phyloP scores from a whole-genome alignment of 2,329 filamentous ascomycete species.

The Rasamsonia emersonii region DNA sequence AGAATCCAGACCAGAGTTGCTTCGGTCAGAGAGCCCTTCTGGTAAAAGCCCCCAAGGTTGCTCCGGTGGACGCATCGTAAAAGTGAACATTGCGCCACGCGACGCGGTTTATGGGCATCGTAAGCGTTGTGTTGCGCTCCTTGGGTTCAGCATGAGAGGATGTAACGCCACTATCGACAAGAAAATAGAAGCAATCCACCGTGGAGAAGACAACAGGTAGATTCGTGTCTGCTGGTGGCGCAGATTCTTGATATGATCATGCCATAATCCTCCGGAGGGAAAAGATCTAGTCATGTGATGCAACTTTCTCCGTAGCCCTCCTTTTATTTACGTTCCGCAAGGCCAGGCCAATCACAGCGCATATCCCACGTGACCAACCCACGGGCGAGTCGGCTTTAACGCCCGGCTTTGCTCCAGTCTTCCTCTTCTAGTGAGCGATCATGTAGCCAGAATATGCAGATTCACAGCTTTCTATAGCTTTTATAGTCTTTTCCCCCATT shows the following conservation, averaged over 20 bases:
- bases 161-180: not conserved
- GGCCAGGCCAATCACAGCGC: no score
- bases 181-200: constrained; percentile 1
- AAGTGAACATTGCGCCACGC: constrained; percentile 9
- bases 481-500: no score
- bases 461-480: no score
- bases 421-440: no score
- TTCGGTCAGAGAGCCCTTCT: constrained; percentile 10
- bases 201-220: no score
- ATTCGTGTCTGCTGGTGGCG: not conserved
- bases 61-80: constrained; percentile 9
- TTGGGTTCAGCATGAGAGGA: constrained; percentile 5
- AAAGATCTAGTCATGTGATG: not conserved
- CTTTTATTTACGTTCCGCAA: no score
- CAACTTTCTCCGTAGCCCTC: no score
- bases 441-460: no score
- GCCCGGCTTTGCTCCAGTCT: no score
- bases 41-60: constrained; percentile 8
- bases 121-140: no score
- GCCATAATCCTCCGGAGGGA: not conserved
- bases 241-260: not conserved
- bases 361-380: no score
- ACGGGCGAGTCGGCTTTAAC: no score
- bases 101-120: constrained; percentile 7
- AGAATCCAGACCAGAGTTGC: constrained; percentile 10